Percentiles rank a stretch among this genome's conserved stretches.
phyloP scores from a whole-genome alignment of 805 yeast genomes.

The Kluyveromyces siamensis region DNA sequence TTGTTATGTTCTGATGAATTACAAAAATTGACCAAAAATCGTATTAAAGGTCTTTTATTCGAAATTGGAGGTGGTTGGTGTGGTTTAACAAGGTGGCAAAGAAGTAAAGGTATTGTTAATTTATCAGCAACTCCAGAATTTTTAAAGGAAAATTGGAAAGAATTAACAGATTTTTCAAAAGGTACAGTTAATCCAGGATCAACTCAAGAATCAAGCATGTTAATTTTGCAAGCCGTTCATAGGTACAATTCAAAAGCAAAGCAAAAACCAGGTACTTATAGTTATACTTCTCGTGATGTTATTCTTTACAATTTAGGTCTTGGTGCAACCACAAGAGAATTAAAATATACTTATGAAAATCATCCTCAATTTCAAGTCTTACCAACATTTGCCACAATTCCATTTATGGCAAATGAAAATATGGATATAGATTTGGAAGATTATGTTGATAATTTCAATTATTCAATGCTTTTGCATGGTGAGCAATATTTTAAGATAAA shows the following conservation, averaged over 20 bases:
- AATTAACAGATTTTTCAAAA: constrained; percentile 54
- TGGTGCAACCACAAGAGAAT: constrained; percentile 73
- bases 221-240: constrained; percentile 56
- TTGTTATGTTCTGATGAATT: constrained; percentile 67
- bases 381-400: constrained; percentile 86
- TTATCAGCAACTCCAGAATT: constrained; percentile 54
- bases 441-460: constrained; percentile 74
- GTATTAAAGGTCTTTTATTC: constrained; percentile 66
- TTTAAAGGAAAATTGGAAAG: constrained; percentile 56
- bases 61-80: constrained; percentile 98
- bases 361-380: constrained; percentile 70
- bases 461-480: constrained; percentile 85
- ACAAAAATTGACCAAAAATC: constrained; percentile 26
- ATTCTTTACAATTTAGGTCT: constrained; percentile 83
- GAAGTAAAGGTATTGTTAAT: constrained; percentile 75
- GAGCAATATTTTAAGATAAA: constrained; percentile 81
- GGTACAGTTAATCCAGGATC: constrained; percentile 41
- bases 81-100: constrained; percentile 91
- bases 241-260: constrained; percentile 34
- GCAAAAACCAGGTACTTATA: constrained; percentile 34
- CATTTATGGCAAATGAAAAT: constrained; percentile 60
- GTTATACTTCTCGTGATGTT: constrained; percentile 58
- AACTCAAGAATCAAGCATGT: constrained; percentile 72
- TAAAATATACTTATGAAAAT: constrained; percentile 73
- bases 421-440: constrained; percentile 49